Base-by-base conservation (phyloP, 1,284 basidiomycete genomes). In the Grifola frondosa region DNA sequence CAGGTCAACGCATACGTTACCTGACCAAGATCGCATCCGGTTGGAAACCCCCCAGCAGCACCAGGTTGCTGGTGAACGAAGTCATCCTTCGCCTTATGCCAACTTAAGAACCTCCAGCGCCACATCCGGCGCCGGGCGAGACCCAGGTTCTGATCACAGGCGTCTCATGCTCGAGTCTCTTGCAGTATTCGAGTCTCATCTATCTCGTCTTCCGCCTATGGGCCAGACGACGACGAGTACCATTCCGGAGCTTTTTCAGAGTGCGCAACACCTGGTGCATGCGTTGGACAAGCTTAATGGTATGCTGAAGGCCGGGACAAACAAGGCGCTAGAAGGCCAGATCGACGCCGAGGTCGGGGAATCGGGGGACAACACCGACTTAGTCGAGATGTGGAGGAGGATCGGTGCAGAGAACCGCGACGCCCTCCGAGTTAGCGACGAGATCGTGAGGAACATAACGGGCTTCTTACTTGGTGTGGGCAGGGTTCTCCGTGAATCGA, bases 321-420 rank as follows among this genome's bases (percentile, higher is more conserved):
- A 72, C 42, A 66, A 71, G 30, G 81, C 85, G 2, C 60, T 88
- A 34, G 82, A 87, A 48, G 71, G 77, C 38, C 84, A 88, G 61
- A 83, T 91, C 36, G 77, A 84, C 31, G 77, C 81, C 0, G 86
- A 89, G 57, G 77, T 90, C 2, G 77, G 73, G 21, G 69, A 68
- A 15, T 61, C 59, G 30, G 62, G 59, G 17, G 63, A 35, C 12
- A 57, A 58, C 15, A 61, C 63, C 29, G 70, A 75, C 33, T 57
- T 78, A 19, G 73, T 70, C 4, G 78, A 80, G 42, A 63, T 88
- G 17, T 90, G 85, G 85, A 69, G 75, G 40, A 65, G 70, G 36
- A 75, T 89, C 9, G 82, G 84, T 1, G 73, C 71, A 4, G 86
- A 90, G 45, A 84, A 81, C 56, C 65, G 86, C 28, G 88, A 91